These are phyloP conservation scores for Voacanga thouarsii DNA, from an alignment of 257 asterid genomes.

Conservation along the genomic window DNA sequence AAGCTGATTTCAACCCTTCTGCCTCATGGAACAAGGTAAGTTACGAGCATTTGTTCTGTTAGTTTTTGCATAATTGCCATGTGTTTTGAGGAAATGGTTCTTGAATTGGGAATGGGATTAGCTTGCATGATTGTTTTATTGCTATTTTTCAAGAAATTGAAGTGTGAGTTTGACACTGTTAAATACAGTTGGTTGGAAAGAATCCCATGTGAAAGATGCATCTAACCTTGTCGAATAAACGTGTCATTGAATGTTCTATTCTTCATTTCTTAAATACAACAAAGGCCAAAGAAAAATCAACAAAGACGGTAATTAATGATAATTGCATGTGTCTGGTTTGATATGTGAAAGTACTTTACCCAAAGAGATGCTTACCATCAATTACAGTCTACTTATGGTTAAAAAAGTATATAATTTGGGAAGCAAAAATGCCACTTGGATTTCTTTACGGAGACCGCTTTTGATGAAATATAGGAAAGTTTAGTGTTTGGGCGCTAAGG, in stretches of 20 bases:
- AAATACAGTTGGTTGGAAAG: neutral
- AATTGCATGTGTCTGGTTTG: neutral
- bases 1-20: slow-evolving; percentile 37
- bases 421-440: neutral
- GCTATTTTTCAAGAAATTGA: neutral
- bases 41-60: no score
- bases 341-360: neutral
- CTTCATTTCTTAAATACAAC: neutral
- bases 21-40: slow-evolving; percentile 41
- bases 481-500: neutral
- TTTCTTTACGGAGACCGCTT: neutral
- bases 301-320: neutral
- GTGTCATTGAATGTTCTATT: neutral
- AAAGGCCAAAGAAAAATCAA: no score
- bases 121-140: neutral
- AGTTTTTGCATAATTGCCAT: neutral
- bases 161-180: neutral
- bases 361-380: neutral
- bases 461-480: neutral
- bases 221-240: neutral
- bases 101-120: neutral
- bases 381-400: neutral
- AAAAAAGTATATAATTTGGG: neutral
- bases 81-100: neutral
- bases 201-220: neutral